Evolutionary conservation across 768 basidiomycete genomes (phyloP), one percentile per base, ranked within the genome.

Genomic region (Tremella fuciformis): DNA sequence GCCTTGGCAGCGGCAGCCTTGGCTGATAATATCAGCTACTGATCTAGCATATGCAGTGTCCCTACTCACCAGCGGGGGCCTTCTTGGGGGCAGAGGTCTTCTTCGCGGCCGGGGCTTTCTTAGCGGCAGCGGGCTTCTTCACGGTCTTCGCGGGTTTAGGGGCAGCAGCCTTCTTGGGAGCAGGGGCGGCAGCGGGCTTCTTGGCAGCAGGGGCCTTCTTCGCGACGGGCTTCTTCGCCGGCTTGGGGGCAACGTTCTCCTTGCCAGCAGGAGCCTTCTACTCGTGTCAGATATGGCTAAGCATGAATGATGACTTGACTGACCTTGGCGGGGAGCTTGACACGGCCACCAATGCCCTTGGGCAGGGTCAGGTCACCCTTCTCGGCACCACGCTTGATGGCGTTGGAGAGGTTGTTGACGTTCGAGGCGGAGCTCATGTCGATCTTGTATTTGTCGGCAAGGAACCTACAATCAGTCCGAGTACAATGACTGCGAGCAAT

Each of bases 301-400:
- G 8, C 3, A 21, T 16, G 21, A 55, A 37, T 15, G 37, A 25
- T 21, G 52, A 18, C 8, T 34, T 19, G 19, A 67, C 68, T 58
- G 3, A 70, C 73, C 72, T 76, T 76, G 65, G 71, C 58, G 55
- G 67, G 55, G 38, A 72, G 61, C 75, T 78, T 78, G 67, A 74
- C 69, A 55, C 72, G 64, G 38, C 73, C 76, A 40, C 65, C 62
- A 59, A 72, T 86, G 61, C 92, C 93, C 82, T 93, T 94, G 67
- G 92, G 93, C 38, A 94, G 82, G 24, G 84, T 80, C 77, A 98
- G 93, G 64, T 86, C 80, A 54, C 85, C 85, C 77, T 88, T 89
- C 72, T 91, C 88, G 37, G 83, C 84, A 55, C 93, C 91, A n/a
- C 82, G 79, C 53, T 83, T 79, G 73, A 98, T 86, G 55, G 92